Conservation (phyloP, 2,329 filamentous ascomycete genomes). For the Tolypocladium ophioglossoides region DNA sequence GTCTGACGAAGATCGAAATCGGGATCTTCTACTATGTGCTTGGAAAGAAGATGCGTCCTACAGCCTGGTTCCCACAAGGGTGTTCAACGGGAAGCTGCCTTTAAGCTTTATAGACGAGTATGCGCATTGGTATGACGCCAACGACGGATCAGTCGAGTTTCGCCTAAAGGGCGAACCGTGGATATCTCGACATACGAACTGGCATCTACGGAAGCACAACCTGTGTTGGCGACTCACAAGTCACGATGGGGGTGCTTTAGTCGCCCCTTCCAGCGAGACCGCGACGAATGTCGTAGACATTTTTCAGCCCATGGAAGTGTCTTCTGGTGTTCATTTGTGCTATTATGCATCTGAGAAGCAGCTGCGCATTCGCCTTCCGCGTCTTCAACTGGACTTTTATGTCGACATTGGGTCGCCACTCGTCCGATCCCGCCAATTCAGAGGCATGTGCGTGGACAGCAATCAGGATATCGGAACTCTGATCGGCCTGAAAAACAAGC, state of each 20-base stretch:
- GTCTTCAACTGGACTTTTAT: constrained; percentile 36
- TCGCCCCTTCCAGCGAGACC: background rate
- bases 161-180: constrained; percentile 15
- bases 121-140: constrained; percentile 34
- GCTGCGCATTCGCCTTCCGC: constrained; percentile 33
- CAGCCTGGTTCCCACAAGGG: constrained; percentile 20
- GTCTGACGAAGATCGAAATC: background rate
- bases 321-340: background rate
- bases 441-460: constrained; percentile 36
- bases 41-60: constrained; percentile 1
- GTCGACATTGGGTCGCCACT: constrained; percentile 13
- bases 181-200: constrained; percentile 11
- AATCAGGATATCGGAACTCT: constrained; percentile 36
- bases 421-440: constrained; percentile 37
- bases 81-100: constrained; percentile 22
- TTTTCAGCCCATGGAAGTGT: background rate
- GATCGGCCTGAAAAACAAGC: constrained; percentile 35
- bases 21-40: constrained; percentile 20
- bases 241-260: background rate
- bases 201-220: constrained; percentile 8
- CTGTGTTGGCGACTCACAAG: constrained; percentile 11
- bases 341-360: background rate
- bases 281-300: background rate
- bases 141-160: constrained; percentile 18
- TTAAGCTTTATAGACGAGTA: constrained; percentile 25